Evolutionary conservation across 352 stramenopile genomes (phyloP).

Genomic region (Globisporangium mamillatum): DNA sequence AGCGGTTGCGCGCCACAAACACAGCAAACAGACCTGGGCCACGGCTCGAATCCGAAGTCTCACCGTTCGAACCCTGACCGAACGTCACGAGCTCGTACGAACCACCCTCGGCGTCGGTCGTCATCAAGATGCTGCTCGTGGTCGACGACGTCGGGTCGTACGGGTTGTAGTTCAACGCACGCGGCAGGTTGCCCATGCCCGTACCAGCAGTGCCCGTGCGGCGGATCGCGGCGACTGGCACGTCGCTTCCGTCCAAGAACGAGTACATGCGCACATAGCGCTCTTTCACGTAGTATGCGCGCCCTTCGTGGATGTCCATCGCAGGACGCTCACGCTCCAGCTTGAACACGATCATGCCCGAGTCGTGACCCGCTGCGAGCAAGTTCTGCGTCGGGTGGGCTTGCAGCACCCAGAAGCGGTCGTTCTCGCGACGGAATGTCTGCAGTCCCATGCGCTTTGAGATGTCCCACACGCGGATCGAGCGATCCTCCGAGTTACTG

Average conservation of each 20-base stretch:
- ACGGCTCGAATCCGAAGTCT: conserved; percentile 92
- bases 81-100: conserved; percentile 98
- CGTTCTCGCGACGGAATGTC: conserved; percentile 98
- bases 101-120: conserved; percentile 94
- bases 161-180: conserved; percentile 95
- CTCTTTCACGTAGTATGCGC: conserved; percentile 97
- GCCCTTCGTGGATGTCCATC: conserved; percentile 84
- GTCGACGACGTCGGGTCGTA: conserved; percentile 91
- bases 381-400: conserved; percentile 97
- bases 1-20: conserved; percentile 97
- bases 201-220: conserved; percentile 64
- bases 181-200: conserved; percentile 92
- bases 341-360: conserved; percentile 99
- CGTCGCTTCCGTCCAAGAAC: conserved; percentile 82
- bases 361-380: conserved; percentile 98
- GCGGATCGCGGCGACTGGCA: conserved; percentile 69
- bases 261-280: conserved; percentile 97
- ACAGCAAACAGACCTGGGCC: conserved; percentile 94
- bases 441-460: conserved; percentile 98
- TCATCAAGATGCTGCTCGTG: conserved; percentile 92
- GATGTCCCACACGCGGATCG: conserved; percentile 99
- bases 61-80: conserved; percentile 59
- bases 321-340: conserved; percentile 96
- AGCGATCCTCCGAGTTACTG: conserved; percentile 98
- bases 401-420: conserved; percentile 98